Evolutionary conservation across 306 rosid genomes (phyloP).

Genomic region (Ormosia emarginata): DNA sequence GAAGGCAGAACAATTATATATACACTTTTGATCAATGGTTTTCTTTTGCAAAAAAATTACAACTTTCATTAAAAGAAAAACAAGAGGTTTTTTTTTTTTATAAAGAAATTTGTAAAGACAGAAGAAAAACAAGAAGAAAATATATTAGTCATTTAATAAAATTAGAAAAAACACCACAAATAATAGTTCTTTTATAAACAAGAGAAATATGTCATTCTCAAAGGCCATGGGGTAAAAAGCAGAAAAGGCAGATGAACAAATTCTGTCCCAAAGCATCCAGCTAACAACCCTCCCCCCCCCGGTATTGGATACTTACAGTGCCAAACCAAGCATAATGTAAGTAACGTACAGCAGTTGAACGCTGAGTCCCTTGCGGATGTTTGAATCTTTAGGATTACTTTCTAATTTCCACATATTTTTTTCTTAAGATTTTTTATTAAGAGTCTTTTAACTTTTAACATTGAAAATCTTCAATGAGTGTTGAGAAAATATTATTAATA

Average conservation of each 20-base stretch:
- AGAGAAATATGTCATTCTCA: background rate
- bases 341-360: background rate
- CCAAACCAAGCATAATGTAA: background rate
- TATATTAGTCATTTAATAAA: background rate
- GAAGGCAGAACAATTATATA: slow-evolving; percentile 1
- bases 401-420: background rate
- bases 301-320: background rate
- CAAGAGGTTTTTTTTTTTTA: background rate
- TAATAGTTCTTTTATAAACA: background rate
- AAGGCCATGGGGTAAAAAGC: background rate
- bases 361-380: background rate
- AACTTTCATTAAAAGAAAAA: background rate
- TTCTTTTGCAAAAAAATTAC: background rate
- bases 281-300: background rate
- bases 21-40: background rate
- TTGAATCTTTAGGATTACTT: background rate
- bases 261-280: background rate
- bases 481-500: too few species aligned
- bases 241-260: background rate
- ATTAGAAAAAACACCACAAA: background rate
- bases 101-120: background rate
- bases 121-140: background rate
- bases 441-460: background rate
- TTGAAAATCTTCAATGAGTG: background rate
- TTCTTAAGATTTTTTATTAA: background rate